Conservation (phyloP, 768 basidiomycete genomes). For the Russula emetica region DNA sequence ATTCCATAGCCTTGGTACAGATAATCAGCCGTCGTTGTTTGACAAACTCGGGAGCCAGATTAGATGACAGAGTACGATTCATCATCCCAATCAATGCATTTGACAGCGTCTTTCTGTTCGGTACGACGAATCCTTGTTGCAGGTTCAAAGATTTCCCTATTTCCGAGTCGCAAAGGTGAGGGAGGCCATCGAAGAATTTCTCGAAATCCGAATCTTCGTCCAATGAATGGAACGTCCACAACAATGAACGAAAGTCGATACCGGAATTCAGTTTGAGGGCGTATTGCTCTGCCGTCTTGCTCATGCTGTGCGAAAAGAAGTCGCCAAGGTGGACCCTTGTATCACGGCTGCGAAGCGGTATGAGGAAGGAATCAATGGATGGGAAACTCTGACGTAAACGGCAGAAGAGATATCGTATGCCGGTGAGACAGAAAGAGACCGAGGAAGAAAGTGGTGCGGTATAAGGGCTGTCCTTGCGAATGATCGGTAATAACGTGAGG, state of each 20-base stretch:
- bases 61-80: slow-evolving; percentile 19
- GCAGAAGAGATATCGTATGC: neutral
- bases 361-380: no score
- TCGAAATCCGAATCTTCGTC: slow-evolving; percentile 16
- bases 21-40: slow-evolving; percentile 16
- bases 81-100: slow-evolving; percentile 3
- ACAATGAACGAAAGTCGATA: slow-evolving; percentile 7
- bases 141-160: neutral
- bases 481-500: slow-evolving; percentile 22
- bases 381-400: neutral
- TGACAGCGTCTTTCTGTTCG: neutral
- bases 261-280: neutral
- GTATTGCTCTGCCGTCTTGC: slow-evolving; percentile 1
- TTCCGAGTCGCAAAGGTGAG: neutral
- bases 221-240: slow-evolving; percentile 9
- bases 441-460: slow-evolving; percentile 7
- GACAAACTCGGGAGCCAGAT: neutral
- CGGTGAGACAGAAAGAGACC: slow-evolving; percentile 4
- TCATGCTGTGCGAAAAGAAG: slow-evolving; percentile 5
- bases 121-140: neutral
- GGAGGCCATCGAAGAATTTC: slow-evolving; percentile 18
- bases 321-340: neutral
- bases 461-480: slow-evolving; percentile 19
- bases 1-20: slow-evolving; percentile 5
- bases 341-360: neutral